Evolutionary conservation across 1,284 basidiomycete genomes (phyloP).

Genomic region (Boletus sp.): DNA sequence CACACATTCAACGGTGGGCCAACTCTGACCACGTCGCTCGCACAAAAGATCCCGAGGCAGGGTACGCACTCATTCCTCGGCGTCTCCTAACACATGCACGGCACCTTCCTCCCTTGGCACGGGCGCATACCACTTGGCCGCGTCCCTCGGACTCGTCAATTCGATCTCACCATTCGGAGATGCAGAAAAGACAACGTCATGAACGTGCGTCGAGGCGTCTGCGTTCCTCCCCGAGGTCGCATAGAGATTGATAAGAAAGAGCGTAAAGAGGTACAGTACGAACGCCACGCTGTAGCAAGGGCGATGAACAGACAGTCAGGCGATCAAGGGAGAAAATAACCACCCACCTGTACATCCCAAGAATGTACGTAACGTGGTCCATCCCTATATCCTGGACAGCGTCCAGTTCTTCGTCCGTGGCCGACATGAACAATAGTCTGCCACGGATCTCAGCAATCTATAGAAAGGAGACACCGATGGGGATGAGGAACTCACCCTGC

Average conservation of each 20-base stretch:
- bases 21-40: background rate
- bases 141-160: slow-evolving; percentile 25
- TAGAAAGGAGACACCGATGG: background rate
- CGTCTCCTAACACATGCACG: slow-evolving; percentile 35
- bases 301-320: background rate
- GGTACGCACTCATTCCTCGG: slow-evolving; percentile 23
- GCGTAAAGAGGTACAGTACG: slow-evolving; percentile 69
- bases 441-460: background rate
- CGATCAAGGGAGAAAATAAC: background rate
- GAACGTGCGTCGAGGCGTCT: slow-evolving; percentile 12
- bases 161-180: slow-evolving; percentile 30
- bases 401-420: slow-evolving; percentile 83
- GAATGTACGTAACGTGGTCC: slow-evolving; percentile 86
- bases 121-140: slow-evolving; percentile 39
- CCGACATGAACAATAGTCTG: slow-evolving; percentile 82
- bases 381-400: slow-evolving; percentile 67
- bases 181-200: slow-evolving; percentile 21
- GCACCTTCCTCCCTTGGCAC: slow-evolving; percentile 33
- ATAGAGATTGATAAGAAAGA: slow-evolving; percentile 56
- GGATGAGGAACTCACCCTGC: slow-evolving; percentile 42
- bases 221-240: slow-evolving; percentile 60
- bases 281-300: slow-evolving; percentile 55
- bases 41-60: background rate
- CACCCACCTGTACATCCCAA: slow-evolving; percentile 71
- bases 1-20: too few species aligned